Evolutionary conservation across 805 yeast species (phyloP).

Genomic region (Candida anglica): DNA sequence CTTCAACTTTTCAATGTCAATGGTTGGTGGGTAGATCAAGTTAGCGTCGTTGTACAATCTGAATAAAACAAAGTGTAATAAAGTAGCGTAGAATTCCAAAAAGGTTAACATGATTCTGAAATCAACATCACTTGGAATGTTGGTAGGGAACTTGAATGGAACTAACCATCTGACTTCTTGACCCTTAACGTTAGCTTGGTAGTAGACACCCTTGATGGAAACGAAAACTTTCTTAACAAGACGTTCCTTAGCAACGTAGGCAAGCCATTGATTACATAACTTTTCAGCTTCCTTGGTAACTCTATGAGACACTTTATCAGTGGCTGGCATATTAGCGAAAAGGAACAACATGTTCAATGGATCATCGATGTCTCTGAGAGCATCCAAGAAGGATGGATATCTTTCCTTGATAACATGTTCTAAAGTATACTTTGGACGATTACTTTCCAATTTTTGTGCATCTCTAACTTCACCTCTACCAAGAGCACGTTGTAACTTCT

Average conservation of each 20-base stretch:
- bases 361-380: conserved; percentile 90
- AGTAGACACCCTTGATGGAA: conserved; percentile 94
- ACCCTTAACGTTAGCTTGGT: conserved; percentile 85
- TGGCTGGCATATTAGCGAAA: conserved; percentile 93
- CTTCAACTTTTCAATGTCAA: conserved; percentile 67
- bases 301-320: conserved; percentile 72
- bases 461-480: conserved; percentile 89
- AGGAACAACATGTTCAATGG: conserved; percentile 92
- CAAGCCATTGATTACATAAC: conserved; percentile 92
- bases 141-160: conserved; percentile 95
- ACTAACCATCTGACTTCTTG: conserved; percentile 95
- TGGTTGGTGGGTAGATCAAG: conserved; percentile 86
- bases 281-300: conserved; percentile 85
- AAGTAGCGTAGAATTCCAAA: conserved; percentile 90
- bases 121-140: conserved; percentile 90
- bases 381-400: conserved; percentile 90
- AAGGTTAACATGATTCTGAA: conserved; percentile 96
- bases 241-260: conserved; percentile 83
- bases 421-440: conserved; percentile 79
- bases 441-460: conserved; percentile 80
- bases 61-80: conserved; percentile 81
- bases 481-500: conserved; percentile 81
- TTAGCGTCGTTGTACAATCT: conserved; percentile 82
- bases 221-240: conserved; percentile 86
- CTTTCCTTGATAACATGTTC: conserved; percentile 92